Conservation (phyloP, 1,284 basidiomycete species). For the Cutaneotrichosporon cutaneum region DNA sequence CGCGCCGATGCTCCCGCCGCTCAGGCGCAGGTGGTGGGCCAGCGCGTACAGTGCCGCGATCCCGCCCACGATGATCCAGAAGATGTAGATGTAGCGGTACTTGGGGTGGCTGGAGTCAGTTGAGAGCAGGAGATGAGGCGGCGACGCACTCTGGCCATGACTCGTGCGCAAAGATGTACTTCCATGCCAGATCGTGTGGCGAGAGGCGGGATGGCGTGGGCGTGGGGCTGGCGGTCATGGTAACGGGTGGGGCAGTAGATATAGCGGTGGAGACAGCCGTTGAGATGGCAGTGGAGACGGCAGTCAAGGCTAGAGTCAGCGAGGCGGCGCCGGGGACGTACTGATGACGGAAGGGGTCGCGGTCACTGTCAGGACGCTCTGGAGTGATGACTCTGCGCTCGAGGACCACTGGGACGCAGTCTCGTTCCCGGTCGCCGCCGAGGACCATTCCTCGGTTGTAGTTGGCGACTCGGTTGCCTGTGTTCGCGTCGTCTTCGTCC, state of each 20-base stretch:
- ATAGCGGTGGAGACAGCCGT: neutral
- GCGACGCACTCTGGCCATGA: neutral
- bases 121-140: too few relatives aligned
- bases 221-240: neutral
- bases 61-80: constrained; percentile 45
- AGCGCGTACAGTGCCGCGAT: constrained; percentile 39
- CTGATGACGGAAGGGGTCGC: neutral
- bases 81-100: constrained; percentile 49
- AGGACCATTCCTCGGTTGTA: neutral
- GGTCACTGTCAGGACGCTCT: neutral
- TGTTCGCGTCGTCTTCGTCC: neutral
- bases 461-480: neutral
- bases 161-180: constrained; percentile 3
- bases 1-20: constrained; percentile 40
- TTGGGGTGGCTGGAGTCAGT: constrained; percentile 17
- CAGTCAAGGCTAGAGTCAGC: neutral
- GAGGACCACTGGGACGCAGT: neutral
- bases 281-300: neutral
- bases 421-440: neutral
- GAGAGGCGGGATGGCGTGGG: neutral
- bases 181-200: constrained; percentile 3
- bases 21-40: constrained; percentile 44
- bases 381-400: neutral
- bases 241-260: neutral
- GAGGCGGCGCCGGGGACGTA: neutral